These are phyloP conservation scores for Mortierella claussenii DNA, from an alignment of 192 early-diverging fungal genomes.

Conservation along the genomic window DNA sequence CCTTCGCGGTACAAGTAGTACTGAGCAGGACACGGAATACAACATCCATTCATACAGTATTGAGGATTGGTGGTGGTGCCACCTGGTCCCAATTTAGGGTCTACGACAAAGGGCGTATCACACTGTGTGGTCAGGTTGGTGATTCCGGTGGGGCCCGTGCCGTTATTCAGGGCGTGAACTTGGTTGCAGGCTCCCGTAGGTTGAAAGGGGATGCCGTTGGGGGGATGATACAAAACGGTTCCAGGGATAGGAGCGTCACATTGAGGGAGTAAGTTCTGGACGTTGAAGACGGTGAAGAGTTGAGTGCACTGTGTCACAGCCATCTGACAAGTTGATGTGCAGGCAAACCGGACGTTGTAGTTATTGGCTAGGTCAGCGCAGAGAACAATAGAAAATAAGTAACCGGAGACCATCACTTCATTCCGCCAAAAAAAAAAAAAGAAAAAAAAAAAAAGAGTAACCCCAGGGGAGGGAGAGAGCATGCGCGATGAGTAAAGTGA, in stretches of 20 bases:
- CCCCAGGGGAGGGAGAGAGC: too few relatives aligned
- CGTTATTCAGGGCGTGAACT: constrained; percentile 1
- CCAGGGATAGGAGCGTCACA: constrained; percentile 30
- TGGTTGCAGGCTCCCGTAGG: constrained; percentile 26
- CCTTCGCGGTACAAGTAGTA: constrained; percentile 56
- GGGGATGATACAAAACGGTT: not conserved
- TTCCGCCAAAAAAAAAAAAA: too few relatives aligned
- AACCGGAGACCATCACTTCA: too few relatives aligned
- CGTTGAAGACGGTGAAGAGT: constrained; percentile 21
- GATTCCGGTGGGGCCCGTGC: constrained; percentile 7
- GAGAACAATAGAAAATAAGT: too few relatives aligned
- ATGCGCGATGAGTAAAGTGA: too few relatives aligned
- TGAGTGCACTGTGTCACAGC: constrained; percentile 16
- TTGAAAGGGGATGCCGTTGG: constrained; percentile 26
- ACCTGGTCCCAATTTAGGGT: constrained; percentile 39
- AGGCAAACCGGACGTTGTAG: constrained; percentile 29
- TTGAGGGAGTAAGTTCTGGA: constrained; percentile 19
- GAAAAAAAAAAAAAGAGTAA: too few relatives aligned
- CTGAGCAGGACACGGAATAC: constrained; percentile 64
- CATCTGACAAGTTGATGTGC: constrained; percentile 48
- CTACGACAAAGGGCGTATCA: constrained; percentile 52
- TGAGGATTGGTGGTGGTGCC: constrained; percentile 18
- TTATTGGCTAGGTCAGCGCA: constrained; percentile 7
- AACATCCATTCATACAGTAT: constrained; percentile 60
- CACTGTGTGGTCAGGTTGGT: constrained; percentile 34